Evolutionary conservation across 768 basidiomycete species (phyloP).

Genomic region (Piloderma croceum): DNA sequence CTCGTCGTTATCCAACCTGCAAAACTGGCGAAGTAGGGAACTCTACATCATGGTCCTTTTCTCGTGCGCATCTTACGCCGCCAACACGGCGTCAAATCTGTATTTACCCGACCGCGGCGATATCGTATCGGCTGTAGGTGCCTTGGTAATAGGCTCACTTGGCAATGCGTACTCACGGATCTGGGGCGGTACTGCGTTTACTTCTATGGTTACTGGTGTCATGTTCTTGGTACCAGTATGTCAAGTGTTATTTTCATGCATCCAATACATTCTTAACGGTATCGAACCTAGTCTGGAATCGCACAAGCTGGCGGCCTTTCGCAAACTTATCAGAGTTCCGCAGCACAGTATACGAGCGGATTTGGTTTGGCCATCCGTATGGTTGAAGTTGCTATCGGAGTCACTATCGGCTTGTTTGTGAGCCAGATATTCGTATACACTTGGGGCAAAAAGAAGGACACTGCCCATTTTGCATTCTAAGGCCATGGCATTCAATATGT

Average conservation of each 20-base stretch:
- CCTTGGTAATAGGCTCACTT: constrained; percentile 70
- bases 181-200: constrained; percentile 77
- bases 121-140: constrained; percentile 73
- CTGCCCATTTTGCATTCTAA: constrained; percentile 72
- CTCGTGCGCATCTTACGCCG: constrained; percentile 68
- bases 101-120: constrained; percentile 64
- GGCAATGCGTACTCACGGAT: constrained; percentile 79
- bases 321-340: constrained; percentile 53
- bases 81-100: constrained; percentile 57
- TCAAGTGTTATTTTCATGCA: constrained; percentile 5
- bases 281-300: constrained; percentile 55
- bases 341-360: constrained; percentile 68
- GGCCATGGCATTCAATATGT: constrained; percentile 1
- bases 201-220: constrained; percentile 92
- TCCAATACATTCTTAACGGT: constrained; percentile 10
- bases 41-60: constrained; percentile 74
- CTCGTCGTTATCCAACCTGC: constrained; percentile 69
- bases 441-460: constrained; percentile 67
- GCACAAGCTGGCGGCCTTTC: constrained; percentile 69
- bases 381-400: constrained; percentile 80
- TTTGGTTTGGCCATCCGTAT: constrained; percentile 77
- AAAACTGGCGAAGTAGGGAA: constrained; percentile 64
- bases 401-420: constrained; percentile 79
- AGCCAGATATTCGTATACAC: constrained; percentile 77
- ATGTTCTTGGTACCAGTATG: constrained; percentile 82